phyloP scores from a whole-genome alignment of 2,329 filamentous ascomycete species.

The Passalora sequoiae region DNA sequence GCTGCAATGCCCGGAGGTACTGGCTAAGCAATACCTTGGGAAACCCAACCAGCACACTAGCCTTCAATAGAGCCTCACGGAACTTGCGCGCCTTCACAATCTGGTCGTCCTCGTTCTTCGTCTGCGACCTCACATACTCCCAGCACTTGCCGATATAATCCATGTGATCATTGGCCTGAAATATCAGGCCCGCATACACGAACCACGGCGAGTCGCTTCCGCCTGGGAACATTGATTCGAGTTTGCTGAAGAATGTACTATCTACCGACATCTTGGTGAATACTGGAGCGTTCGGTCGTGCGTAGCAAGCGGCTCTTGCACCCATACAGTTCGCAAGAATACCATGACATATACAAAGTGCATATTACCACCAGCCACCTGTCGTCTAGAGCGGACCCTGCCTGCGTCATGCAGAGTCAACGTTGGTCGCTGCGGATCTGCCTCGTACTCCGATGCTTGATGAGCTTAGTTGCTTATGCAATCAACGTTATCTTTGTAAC shows the following conservation, averaged over 20 bases:
- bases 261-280: constrained; percentile 10
- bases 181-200: constrained; percentile 15
- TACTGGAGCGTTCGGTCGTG: too few relatives aligned
- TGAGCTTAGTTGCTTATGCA: neutral
- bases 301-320: too few relatives aligned
- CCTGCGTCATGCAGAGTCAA: neutral
- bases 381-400: neutral
- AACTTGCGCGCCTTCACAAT: constrained; percentile 14
- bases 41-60: constrained; percentile 17
- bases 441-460: neutral
- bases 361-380: too few relatives aligned
- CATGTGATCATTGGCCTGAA: constrained; percentile 21
- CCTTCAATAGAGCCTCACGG: constrained; percentile 17
- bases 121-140: constrained; percentile 9
- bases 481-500: too few relatives aligned
- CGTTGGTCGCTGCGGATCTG: neutral
- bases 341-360: too few relatives aligned
- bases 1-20: neutral
- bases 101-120: constrained; percentile 6
- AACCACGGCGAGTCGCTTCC: constrained; percentile 13
- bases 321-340: too few relatives aligned
- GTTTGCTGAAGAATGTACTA: constrained; percentile 15
- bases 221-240: constrained; percentile 14
- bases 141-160: constrained; percentile 12
- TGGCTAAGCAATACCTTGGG: constrained; percentile 10